Evolutionary conservation across 1,139 yeast species (phyloP), one percentile per base, ranked within the genome.

Genomic region (Zygosaccharomyces pseudobailii): DNA sequence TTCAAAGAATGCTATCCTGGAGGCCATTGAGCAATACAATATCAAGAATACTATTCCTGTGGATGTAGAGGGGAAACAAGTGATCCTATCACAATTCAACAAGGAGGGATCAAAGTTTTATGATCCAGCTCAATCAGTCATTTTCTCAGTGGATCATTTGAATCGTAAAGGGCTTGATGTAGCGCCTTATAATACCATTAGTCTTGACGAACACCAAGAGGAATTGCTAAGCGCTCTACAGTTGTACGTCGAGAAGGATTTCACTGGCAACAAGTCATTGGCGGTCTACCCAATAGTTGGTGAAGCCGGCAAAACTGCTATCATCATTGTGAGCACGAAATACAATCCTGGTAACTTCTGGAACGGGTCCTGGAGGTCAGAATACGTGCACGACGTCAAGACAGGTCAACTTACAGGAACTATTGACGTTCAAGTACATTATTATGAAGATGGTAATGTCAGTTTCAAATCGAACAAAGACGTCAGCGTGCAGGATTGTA

Each of bases 361-460:
- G 78, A 88, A 89, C 56, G 97, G 97, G 6, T 80, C 82, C 65
- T 90, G 97, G 97, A 77, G 75, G 46, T 81, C 95, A 0, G 72
- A 74, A 55, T 92, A 87, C 65, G 62, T 69, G 4, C 69, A 78
- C 42, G 66, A 73, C 51, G 41, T 54, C 3, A 50, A 63, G 1
- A 65, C 68, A 3, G 66, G 69, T 0, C 48, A 63, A 6, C 56
- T 85, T 10, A 57, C 58, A 1, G 96, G 95, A 5, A 61, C 65
- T 10, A 73, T 88, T 30, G 68, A 69, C 34, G 76, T 89, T 36
- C 92, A 87, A 55, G 85, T 90, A 39, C 98, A 92, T 67, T 92
- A 90, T 68, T 92, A 79, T 64, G 98, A 92, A 69, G 97, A 92
- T 58, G 98, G 98, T 27, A 92, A 92, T 61, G 97, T 92, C 20